phyloP scores from a whole-genome alignment of 345 rosid genomes.

The Abelmoschus esculentus region DNA sequence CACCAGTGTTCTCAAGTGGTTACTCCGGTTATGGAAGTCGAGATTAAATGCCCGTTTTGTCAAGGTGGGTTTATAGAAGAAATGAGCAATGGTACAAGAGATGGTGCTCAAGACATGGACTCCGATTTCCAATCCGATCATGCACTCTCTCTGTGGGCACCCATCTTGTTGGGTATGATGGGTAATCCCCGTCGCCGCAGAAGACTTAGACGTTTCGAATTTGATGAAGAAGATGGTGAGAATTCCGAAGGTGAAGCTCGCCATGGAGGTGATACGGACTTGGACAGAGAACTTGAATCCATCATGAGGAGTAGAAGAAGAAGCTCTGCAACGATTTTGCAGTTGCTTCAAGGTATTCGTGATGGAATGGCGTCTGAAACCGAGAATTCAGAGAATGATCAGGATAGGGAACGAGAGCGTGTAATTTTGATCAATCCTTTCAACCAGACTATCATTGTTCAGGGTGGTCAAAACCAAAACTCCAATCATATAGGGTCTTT shows the following conservation, averaged over 20 bases:
- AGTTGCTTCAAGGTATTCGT: not conserved
- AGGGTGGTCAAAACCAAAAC: not conserved
- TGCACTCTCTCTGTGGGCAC: not conserved
- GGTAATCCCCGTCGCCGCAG: not conserved
- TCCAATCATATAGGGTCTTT: not conserved
- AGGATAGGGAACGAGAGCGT: constrained; percentile 22
- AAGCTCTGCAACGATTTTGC: not conserved
- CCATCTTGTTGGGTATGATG: not conserved
- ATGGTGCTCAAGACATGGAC: not conserved
- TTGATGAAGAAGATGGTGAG: not conserved
- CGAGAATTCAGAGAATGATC: not conserved
- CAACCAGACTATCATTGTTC: constrained; percentile 37
- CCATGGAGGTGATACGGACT: not conserved
- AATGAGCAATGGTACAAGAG: not conserved
- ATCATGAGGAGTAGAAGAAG: not conserved
- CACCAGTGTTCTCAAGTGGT: not conserved
- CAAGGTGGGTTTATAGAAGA: not conserved
- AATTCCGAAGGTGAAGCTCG: not conserved
- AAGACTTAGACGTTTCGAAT: not conserved
- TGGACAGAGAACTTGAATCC: not conserved
- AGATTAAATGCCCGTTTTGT: not conserved
- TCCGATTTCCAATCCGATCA: not conserved
- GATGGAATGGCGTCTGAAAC: not conserved
- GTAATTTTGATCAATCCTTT: constrained; percentile 39
- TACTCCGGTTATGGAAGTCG: not conserved